Base-by-base conservation (phyloP, 768 basidiomycete genomes). In the Termitomyces sp. region DNA sequence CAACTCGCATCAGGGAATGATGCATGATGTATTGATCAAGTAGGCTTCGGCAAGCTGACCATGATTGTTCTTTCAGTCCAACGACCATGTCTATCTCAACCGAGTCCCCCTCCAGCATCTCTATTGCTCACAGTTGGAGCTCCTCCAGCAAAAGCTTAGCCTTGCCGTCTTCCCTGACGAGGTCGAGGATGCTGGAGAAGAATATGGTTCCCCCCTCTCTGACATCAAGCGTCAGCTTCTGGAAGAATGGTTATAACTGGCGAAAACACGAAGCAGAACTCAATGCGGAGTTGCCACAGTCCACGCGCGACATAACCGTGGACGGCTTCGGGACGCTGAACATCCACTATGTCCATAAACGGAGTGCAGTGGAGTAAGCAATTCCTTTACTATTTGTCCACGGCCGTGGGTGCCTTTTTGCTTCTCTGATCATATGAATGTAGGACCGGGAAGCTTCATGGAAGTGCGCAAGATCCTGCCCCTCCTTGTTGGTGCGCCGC, bases 331-430 rank as follows among this genome's bases (percentile, higher is more conserved):
- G 76, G 0, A 57, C 65, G 2, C 56, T 79, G 47, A 70, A 73
- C 41, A 76, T 85, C 6, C 84, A 87, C 59, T 86, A 83, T 52
- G 75, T 85, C 12, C 83, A 86, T 64, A 72, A 81, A 67, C 75
- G 71, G 65, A 84, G 83, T 62, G 37, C 59, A 8, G 60, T 71
- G 0, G 58, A 58, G 1, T 66, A 70, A n/a, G 83, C 84, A 0
- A 80, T 86, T 31, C 84, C 85, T 1, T 65, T 87, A 17, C 68
- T 86, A 29, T 86, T 82, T 59, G 75, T 85, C 16, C 85, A 87
- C 56, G 85, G 85, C 40, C 86, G 84, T 74, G n/a, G 23, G 54
- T 43, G 10, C 17, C 19, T 34, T 44, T 27, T 44, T 25, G 14
- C 25, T 54, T 35, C 32, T 34, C 23, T 37, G 27, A 25, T 55